These are phyloP conservation scores for Porphyra umbilicalis DNA, from an alignment of 31 red algal species.

Conservation along the genomic window DNA sequence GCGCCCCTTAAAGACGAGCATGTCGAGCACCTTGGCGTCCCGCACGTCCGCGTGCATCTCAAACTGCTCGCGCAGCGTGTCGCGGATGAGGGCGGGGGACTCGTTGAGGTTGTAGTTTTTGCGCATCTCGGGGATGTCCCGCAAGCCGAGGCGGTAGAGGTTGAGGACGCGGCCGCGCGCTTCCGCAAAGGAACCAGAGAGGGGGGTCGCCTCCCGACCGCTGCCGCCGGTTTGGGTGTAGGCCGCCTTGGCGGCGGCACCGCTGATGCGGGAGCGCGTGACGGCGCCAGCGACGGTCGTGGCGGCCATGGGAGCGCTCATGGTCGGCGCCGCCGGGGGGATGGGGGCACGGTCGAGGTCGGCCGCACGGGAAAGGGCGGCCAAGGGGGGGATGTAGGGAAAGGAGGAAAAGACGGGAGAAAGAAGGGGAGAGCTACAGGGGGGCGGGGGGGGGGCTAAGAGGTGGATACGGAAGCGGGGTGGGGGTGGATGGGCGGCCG, in stretches of 20 bases:
- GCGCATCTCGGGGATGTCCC: conserved; percentile 57
- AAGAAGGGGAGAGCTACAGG: too few species aligned
- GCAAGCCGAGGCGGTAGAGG: conserved; percentile 52
- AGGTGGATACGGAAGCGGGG: too few species aligned
- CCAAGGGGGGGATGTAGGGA: background rate
- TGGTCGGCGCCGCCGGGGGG: background rate
- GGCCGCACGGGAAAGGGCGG: background rate
- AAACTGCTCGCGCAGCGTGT: conserved; percentile 59
- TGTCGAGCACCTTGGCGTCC: conserved; percentile 76
- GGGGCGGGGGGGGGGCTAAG: too few species aligned
- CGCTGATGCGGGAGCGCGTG: background rate
- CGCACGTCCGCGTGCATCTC: conserved; percentile 44
- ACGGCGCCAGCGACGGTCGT: background rate
- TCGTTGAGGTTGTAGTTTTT: conserved; percentile 73
- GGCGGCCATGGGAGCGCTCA: background rate
- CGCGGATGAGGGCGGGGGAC: conserved; percentile 24
- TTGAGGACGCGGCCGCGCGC: conserved; percentile 33
- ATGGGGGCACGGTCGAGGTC: background rate
- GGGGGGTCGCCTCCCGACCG: conserved; percentile 49
- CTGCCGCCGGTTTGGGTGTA: conserved; percentile 75
- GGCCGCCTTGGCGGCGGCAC: conserved; percentile 4
- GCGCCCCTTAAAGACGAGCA: conserved; percentile 83
- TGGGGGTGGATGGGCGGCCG: too few species aligned
- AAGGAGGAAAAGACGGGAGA: background rate
- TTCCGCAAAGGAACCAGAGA: conserved; percentile 43